Evolutionary conservation across 2,329 filamentous ascomycete genomes (phyloP).

Genomic region (Fusarium euwallaceae): DNA sequence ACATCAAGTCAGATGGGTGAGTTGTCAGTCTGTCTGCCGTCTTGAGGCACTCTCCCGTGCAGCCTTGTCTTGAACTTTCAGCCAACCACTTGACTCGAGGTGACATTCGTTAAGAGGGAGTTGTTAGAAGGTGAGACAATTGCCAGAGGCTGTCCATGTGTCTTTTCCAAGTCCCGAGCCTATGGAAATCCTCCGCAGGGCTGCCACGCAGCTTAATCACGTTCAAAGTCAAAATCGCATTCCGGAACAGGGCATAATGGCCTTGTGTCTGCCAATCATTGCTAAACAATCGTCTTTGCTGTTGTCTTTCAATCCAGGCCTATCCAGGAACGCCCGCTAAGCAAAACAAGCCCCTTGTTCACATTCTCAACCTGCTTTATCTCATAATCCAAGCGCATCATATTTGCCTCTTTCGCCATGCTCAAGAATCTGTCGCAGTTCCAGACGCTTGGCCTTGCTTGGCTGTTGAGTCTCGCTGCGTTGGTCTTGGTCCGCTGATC

Average conservation of each 20-base stretch:
- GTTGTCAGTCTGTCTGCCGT: conserved; percentile 1
- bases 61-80: neutral
- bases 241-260: conserved; percentile 39
- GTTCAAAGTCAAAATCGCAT: conserved; percentile 33
- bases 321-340: conserved; percentile 32
- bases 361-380: conserved; percentile 12
- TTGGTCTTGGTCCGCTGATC: conserved; percentile 16
- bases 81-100: conserved; percentile 28
- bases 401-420: conserved; percentile 51
- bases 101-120: conserved; percentile 19
- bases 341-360: conserved; percentile 14
- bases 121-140: conserved; percentile 34
- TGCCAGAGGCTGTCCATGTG: conserved; percentile 2
- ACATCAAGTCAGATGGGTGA: conserved; percentile 17
- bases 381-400: conserved; percentile 52
- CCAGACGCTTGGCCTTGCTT: conserved; percentile 35
- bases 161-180: conserved; percentile 6
- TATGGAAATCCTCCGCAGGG: conserved; percentile 18
- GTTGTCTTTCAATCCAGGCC: conserved; percentile 24
- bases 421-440: conserved; percentile 46
- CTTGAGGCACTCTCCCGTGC: conserved; percentile 3
- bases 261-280: conserved; percentile 17
- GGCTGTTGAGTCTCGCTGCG: conserved; percentile 19
- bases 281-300: conserved; percentile 28
- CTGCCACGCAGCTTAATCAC: conserved; percentile 19